Base-by-base conservation (phyloP, 441 rosid genomes). In the Erodium texanum region DNA sequence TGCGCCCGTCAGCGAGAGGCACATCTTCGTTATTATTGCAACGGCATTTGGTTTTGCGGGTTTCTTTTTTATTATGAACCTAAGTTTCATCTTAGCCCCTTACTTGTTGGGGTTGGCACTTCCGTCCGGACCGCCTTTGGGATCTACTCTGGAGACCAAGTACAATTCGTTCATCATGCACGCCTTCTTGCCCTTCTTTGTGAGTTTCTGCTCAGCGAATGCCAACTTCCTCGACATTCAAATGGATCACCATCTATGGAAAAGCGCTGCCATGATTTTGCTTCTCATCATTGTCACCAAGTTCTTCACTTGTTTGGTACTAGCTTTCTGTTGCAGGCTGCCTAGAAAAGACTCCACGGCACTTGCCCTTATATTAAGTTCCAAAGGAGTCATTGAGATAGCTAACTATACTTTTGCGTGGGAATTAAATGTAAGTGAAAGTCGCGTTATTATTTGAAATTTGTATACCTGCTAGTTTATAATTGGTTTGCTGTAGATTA, bases 401-500 rank as follows among this genome's bases (percentile, higher is more conserved):
- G 56, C 56, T 3, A n/a, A 50, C 56, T 50, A 50, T n/a, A 50
- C 56, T 0, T 15, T 50, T 50, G 5, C 56, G 3, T 50, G 56
- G 56, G 56, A 50, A 50, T 15, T 50, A n/a, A 2, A 14, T 15
- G 56, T 29, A 78, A 52, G 67, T 76, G 10, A n/a, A n/a, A n/a
- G n/a, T n/a, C n/a, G n/a, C n/a, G n/a, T n/a, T n/a, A n/a, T n/a
- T n/a, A n/a, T n/a, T n/a, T n/a, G n/a, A n/a, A n/a, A n/a, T n/a
- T n/a, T n/a, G n/a, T n/a, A n/a, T n/a, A n/a, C n/a, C n/a, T n/a
- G n/a, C n/a, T n/a, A n/a, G n/a, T n/a, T n/a, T n/a, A n/a, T n/a
- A 12, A n/a, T n/a, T 27, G 29, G 4, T 4, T 27, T 27, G 1
- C 4, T 70, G 66, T 77, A 82, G 78, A 1, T 50, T 2, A 19